These are phyloP conservation scores for Scheffersomyces titani DNA, from an alignment of 1,139 yeast genomes.

Conservation along the genomic window DNA sequence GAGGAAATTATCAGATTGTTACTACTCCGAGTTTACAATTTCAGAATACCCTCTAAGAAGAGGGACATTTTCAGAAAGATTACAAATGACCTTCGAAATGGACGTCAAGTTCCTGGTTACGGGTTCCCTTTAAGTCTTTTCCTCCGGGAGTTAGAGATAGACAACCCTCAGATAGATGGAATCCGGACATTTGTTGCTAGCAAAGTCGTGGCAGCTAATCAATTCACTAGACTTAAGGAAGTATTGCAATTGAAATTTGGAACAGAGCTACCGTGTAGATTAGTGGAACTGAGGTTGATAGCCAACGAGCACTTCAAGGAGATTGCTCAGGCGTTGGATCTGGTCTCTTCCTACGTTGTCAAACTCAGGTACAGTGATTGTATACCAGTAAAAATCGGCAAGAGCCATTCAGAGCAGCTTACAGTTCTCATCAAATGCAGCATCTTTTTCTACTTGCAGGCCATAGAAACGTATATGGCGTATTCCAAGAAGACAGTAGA, in stretches of 20 bases:
- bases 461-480: slow-evolving; percentile 7
- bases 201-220: neutral
- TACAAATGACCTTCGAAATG: neutral
- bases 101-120: neutral
- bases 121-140: neutral
- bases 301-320: neutral
- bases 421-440: slow-evolving; percentile 1
- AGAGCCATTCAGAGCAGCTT: neutral
- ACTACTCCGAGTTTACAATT: neutral
- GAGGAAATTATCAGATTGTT: neutral
- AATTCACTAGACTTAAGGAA: neutral
- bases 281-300: neutral
- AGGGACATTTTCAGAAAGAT: neutral
- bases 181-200: neutral
- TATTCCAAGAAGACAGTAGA: neutral
- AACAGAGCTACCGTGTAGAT: neutral
- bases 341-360: neutral
- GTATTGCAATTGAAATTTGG: neutral
- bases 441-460: slow-evolving; percentile 9
- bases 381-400: neutral
- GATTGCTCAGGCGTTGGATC: neutral
- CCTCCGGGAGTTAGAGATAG: neutral
- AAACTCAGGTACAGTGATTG: neutral
- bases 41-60: neutral
- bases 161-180: neutral